A percentile compares a stretch with the other conserved stretches of the same genome.
These are phyloP conservation scores for Curvularia sp. DNA, from an alignment of 2,329 filamentous ascomycete species.

Conservation along the genomic window DNA sequence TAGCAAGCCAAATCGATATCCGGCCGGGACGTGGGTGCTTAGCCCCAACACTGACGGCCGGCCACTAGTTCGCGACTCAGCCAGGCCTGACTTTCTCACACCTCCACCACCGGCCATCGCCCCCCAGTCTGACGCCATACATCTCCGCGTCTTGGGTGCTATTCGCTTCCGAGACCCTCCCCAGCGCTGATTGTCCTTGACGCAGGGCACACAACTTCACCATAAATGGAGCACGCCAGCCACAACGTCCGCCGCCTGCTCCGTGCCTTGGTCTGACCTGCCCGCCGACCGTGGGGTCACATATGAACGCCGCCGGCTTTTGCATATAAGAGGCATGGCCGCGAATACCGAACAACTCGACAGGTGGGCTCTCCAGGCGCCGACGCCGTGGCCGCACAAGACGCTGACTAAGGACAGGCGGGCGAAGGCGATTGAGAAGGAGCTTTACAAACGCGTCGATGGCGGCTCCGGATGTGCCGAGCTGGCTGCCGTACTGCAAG, in stretches of 20 bases:
- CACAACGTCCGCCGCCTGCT: slow-evolving; percentile 55
- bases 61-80: slow-evolving; percentile 19
- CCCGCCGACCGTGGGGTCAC: slow-evolving; percentile 61
- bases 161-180: slow-evolving; percentile 31
- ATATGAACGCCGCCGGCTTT: slow-evolving; percentile 40
- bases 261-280: slow-evolving; percentile 65
- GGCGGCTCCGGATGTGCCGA: slow-evolving; percentile 59
- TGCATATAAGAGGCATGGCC: slow-evolving; percentile 51
- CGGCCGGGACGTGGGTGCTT: slow-evolving; percentile 10
- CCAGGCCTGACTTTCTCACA: slow-evolving; percentile 23
- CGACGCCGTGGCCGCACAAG: neutral
- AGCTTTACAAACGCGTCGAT: slow-evolving; percentile 59
- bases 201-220: slow-evolving; percentile 41
- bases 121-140: slow-evolving; percentile 22
- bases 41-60: slow-evolving; percentile 16
- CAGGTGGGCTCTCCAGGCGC: slow-evolving; percentile 53
- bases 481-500: slow-evolving; percentile 54
- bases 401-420: slow-evolving; percentile 44
- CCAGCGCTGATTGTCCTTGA: slow-evolving; percentile 43
- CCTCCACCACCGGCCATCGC: slow-evolving; percentile 21
- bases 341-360: slow-evolving; percentile 58
- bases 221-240: slow-evolving; percentile 67
- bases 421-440: slow-evolving; percentile 57
- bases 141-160: slow-evolving; percentile 35
- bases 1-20: slow-evolving; percentile 5